These are phyloP conservation scores for Globisporangium nodosum DNA, from an alignment of 352 stramenopile species.

Conservation along the genomic window DNA sequence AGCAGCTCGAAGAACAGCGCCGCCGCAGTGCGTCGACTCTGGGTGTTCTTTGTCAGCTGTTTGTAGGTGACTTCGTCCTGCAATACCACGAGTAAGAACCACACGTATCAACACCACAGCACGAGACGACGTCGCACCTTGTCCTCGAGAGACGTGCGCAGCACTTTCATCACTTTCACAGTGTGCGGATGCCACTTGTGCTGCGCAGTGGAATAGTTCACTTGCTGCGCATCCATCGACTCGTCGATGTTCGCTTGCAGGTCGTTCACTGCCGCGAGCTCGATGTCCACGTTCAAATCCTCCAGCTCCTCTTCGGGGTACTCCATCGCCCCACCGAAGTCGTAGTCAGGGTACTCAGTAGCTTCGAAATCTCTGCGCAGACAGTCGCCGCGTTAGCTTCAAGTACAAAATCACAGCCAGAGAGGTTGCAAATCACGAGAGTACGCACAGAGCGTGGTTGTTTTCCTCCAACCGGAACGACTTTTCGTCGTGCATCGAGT, in stretches of 20 bases:
- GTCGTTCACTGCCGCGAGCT: slow-evolving; percentile 76
- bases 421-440: background rate
- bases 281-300: slow-evolving; percentile 74
- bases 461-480: slow-evolving; percentile 34
- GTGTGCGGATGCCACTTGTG: slow-evolving; percentile 98
- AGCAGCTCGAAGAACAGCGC: slow-evolving; percentile 97
- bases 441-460: slow-evolving; percentile 9
- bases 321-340: slow-evolving; percentile 29
- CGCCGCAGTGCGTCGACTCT: slow-evolving; percentile 85
- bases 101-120: background rate
- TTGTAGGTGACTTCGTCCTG: slow-evolving; percentile 80
- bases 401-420: background rate
- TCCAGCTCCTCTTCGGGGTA: slow-evolving; percentile 35
- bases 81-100: background rate
- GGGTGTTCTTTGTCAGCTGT: slow-evolving; percentile 75
- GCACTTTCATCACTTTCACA: slow-evolving; percentile 92
- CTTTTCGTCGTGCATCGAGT: slow-evolving; percentile 27
- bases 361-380: slow-evolving; percentile 27
- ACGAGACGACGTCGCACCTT: slow-evolving; percentile 31
- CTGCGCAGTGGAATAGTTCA: slow-evolving; percentile 44
- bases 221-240: slow-evolving; percentile 22
- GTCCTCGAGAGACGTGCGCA: slow-evolving; percentile 66
- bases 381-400: slow-evolving; percentile 4
- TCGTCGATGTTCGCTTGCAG: slow-evolving; percentile 59
- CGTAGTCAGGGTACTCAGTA: slow-evolving; percentile 45